These are phyloP conservation scores for Ramichloridium luteum DNA, from an alignment of 2,329 filamentous ascomycete genomes.

Conservation along the genomic window DNA sequence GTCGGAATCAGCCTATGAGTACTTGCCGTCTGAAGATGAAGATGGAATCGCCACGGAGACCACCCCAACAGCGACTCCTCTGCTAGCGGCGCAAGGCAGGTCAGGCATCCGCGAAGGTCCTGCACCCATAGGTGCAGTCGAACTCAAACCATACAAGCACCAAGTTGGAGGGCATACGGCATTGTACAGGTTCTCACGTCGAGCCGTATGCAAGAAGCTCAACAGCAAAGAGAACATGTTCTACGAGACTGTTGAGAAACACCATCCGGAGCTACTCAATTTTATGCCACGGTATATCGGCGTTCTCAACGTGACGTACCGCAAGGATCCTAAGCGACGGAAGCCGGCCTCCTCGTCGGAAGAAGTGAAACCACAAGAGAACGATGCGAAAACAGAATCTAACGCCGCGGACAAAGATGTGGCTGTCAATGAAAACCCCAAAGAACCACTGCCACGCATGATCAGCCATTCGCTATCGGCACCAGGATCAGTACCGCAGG, in stretches of 20 bases:
- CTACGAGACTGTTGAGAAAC: conserved; percentile 87
- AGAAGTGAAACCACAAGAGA: conserved; percentile 18
- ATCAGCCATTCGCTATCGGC: conserved; percentile 70
- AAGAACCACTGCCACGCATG: conserved; percentile 35
- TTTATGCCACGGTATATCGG: conserved; percentile 96
- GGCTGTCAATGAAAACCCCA: conserved; percentile 2
- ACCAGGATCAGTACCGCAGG: conserved; percentile 65
- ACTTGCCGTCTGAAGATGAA: conserved; percentile 40
- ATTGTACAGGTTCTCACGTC: conserved; percentile 85
- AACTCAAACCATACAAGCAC: conserved; percentile 92
- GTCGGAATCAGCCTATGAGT: conserved; percentile 37
- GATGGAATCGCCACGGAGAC: conserved; percentile 15
- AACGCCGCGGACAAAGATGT: conserved; percentile 4
- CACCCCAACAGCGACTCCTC: conserved; percentile 20
- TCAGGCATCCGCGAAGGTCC: conserved; percentile 21
- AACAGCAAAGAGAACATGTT: conserved; percentile 98
- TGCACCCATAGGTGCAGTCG: conserved; percentile 73
- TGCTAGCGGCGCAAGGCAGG: conserved; percentile 20
- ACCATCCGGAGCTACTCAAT: conserved; percentile 76
- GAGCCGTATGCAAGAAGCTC: conserved; percentile 93
- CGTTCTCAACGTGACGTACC: conserved; percentile 90
- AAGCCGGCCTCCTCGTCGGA: conserved; percentile 26
- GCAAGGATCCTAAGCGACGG: conserved; percentile 55
- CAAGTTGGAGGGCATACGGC: conserved; percentile 96
- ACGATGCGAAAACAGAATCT: conserved; percentile 17